These are phyloP conservation scores for Mantamonas sphyraenae DNA, from an alignment of 78 protist species.

Conservation along the genomic window DNA sequence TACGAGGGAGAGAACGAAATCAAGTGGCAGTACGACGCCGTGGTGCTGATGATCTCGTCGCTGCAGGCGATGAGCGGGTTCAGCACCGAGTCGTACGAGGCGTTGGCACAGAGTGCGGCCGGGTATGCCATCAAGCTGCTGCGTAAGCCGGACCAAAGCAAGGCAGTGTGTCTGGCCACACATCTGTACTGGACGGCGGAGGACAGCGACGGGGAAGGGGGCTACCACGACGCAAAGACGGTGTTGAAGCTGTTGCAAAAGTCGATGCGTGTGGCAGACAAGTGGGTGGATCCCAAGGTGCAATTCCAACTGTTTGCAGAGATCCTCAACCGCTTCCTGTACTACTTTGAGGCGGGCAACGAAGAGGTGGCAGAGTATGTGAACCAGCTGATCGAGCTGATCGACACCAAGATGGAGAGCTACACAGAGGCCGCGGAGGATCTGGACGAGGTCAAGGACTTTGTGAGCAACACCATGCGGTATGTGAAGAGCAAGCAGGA, in stretches of 20 bases:
- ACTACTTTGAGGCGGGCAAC: slow-evolving; percentile 53
- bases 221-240: slow-evolving; percentile 20
- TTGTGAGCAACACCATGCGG: too few relatives aligned
- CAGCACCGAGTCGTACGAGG: slow-evolving; percentile 70
- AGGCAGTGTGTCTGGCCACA: slow-evolving; percentile 50
- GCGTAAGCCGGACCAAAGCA: slow-evolving; percentile 82
- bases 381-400: slow-evolving; percentile 14
- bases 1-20: slow-evolving; percentile 87
- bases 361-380: slow-evolving; percentile 7
- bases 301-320: slow-evolving; percentile 72
- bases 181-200: slow-evolving; percentile 76
- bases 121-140: slow-evolving; percentile 32
- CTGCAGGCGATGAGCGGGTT: slow-evolving; percentile 31
- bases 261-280: slow-evolving; percentile 57
- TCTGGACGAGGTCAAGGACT: too few relatives aligned
- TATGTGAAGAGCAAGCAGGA: too few relatives aligned
- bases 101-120: slow-evolving; percentile 35
- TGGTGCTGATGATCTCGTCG: slow-evolving; percentile 52
- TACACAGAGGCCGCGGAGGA: too few relatives aligned
- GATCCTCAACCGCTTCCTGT: slow-evolving; percentile 65
- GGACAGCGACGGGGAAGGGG: neutral
- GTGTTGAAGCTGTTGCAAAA: slow-evolving; percentile 66
- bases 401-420: slow-evolving; percentile 16
- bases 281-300: slow-evolving; percentile 23
- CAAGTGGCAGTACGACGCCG: slow-evolving; percentile 49